phyloP scores from a whole-genome alignment of 2,329 filamentous ascomycete species.

The Colletotrichum gigasporum region DNA sequence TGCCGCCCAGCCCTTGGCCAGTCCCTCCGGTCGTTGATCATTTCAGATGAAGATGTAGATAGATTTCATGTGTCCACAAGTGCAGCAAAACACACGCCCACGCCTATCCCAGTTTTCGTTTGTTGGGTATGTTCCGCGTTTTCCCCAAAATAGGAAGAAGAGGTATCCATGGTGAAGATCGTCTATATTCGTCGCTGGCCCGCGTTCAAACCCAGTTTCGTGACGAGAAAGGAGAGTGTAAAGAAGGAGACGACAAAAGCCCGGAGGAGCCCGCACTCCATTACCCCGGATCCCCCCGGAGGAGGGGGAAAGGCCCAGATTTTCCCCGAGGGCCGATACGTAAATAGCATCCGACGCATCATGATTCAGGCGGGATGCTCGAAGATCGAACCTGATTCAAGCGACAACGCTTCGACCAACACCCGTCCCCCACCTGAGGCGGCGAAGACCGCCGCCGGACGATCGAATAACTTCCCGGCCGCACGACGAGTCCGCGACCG shows the following conservation, averaged over 20 bases:
- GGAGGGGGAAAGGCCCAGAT: not conserved
- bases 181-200: conserved; percentile 25
- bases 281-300: conserved; percentile 13
- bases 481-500: conserved; percentile 55
- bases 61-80: not conserved
- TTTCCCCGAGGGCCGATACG: too few species aligned
- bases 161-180: conserved; percentile 25
- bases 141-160: conserved; percentile 1
- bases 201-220: conserved; percentile 10
- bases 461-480: conserved; percentile 63
- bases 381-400: conserved; percentile 35
- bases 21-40: conserved; percentile 13
- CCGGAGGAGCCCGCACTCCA: not conserved
- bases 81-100: conserved; percentile 1
- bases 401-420: conserved; percentile 62
- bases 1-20: conserved; percentile 24
- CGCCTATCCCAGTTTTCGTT: conserved; percentile 19
- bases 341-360: conserved; percentile 28
- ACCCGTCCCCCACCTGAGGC: conserved; percentile 62
- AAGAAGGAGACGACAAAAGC: not conserved
- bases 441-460: conserved; percentile 59
- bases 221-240: conserved; percentile 9
- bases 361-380: conserved; percentile 19
- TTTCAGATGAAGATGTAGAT: conserved; percentile 14
- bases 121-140: conserved; percentile 19